Percentiles rank a stretch among this genome's conserved stretches.
Conservation (phyloP, 192 early-diverging fungal genomes). For the Coemansia sp. region DNA sequence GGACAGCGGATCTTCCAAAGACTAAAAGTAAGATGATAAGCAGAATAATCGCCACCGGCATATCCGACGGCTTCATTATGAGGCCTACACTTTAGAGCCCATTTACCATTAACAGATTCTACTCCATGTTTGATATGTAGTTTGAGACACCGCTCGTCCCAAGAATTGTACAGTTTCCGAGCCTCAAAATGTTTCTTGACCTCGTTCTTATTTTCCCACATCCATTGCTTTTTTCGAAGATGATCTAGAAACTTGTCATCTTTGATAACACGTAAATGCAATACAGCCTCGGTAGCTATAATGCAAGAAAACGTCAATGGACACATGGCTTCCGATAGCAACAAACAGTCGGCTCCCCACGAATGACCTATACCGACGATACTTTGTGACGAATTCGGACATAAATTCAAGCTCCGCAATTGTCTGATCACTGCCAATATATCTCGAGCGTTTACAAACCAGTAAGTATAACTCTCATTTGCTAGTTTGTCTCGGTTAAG, state of each 20-base stretch:
- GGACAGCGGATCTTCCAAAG: slow-evolving; percentile 33
- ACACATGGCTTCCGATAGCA: slow-evolving; percentile 31
- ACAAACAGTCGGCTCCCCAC: slow-evolving; percentile 45
- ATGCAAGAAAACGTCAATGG: slow-evolving; percentile 33
- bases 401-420: slow-evolving; percentile 2
- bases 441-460: slow-evolving; percentile 39
- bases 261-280: slow-evolving; percentile 6
- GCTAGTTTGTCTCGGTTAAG: slow-evolving; percentile 22
- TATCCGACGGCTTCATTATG: slow-evolving; percentile 33
- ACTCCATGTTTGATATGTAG: slow-evolving; percentile 35
- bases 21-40: slow-evolving; percentile 13
- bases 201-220: slow-evolving; percentile 15
- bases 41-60: slow-evolving; percentile 16
- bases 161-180: slow-evolving; percentile 31
- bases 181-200: slow-evolving; percentile 35
- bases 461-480: slow-evolving; percentile 22
- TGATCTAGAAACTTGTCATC: no score
- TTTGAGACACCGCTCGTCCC: slow-evolving; percentile 36
- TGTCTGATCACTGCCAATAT: slow-evolving; percentile 36
- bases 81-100: slow-evolving; percentile 43
- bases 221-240: slow-evolving; percentile 17
- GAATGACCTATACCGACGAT: slow-evolving; percentile 54
- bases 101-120: not conserved
- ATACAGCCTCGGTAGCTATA: slow-evolving; percentile 37
- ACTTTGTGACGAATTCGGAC: not conserved